A percentile compares a stretch with the other conserved stretches of the same genome.
phyloP scores from a whole-genome alignment of 345 rosid species.

The Syzygium jambos region DNA sequence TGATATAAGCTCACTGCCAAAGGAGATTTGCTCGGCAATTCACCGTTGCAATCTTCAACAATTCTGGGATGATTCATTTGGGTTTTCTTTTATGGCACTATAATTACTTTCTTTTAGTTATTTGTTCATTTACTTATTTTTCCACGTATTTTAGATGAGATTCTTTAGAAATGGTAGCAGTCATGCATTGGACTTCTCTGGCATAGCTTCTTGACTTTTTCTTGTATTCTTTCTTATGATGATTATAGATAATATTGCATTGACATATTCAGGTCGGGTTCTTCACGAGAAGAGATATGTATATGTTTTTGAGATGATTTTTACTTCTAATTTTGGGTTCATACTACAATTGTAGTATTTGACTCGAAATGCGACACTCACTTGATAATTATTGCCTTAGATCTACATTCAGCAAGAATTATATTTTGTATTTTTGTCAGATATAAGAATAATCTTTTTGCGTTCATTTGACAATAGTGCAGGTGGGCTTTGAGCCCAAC shows the following conservation, averaged over 20 bases:
- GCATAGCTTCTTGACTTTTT: neutral
- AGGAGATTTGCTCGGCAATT: slow-evolving; percentile 44
- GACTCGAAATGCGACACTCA: neutral
- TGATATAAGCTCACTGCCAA: slow-evolving; percentile 22
- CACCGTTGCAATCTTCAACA: neutral
- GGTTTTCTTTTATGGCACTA: neutral
- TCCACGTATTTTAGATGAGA: neutral
- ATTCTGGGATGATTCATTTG: neutral
- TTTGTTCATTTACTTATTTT: neutral
- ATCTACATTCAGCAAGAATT: neutral
- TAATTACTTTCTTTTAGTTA: neutral
- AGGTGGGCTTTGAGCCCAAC: neutral
- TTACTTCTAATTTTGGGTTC: no score
- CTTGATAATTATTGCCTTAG: neutral
- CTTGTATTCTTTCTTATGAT: neutral
- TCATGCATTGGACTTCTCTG: no score
- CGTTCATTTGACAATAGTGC: neutral
- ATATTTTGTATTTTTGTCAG: neutral
- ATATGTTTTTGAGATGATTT: neutral
- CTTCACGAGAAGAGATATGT: neutral
- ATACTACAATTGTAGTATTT: neutral
- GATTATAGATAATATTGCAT: no score
- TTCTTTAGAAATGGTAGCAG: no score
- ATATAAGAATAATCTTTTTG: neutral
- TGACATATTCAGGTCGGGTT: no score